A percentile compares a stretch with the other conserved stretches of the same genome.
These are phyloP conservation scores for Pyrus hybrid DNA, from an alignment of 331 rosid species.

Conservation along the genomic window DNA sequence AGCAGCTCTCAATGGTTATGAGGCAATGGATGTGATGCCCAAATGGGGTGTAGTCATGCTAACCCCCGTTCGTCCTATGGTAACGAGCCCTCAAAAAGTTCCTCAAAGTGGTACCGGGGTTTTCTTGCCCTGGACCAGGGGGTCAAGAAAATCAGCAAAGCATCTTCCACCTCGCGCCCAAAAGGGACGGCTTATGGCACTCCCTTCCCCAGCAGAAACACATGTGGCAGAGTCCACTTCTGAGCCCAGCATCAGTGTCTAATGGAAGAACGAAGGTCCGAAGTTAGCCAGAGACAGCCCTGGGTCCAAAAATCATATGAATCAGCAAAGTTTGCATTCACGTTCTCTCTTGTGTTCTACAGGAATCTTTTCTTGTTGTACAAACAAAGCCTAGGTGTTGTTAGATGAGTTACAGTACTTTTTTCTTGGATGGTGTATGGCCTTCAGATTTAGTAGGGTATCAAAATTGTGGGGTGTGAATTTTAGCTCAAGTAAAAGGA, in stretches of 20 bases:
- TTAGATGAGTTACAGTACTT: slow-evolving; percentile 30
- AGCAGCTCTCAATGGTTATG: slow-evolving; percentile 39
- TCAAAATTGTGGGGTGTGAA: slow-evolving; percentile 49
- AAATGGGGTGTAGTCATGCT: slow-evolving; percentile 90
- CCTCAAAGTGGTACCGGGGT: slow-evolving; percentile 85
- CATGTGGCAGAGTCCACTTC: slow-evolving; percentile 43
- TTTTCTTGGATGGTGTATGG: slow-evolving; percentile 16
- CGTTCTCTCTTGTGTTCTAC: slow-evolving; percentile 25
- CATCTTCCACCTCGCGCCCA: slow-evolving; percentile 98
- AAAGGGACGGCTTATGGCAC: slow-evolving; percentile 61
- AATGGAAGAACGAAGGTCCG: slow-evolving; percentile 16
- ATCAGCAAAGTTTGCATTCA: slow-evolving; percentile 25
- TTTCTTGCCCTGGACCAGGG: slow-evolving; percentile 85
- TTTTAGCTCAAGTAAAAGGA: slow-evolving; percentile 26
- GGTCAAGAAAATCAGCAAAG: slow-evolving; percentile 67
- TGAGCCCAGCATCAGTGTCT: slow-evolving; percentile 43
- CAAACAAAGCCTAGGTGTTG: slow-evolving; percentile 44
- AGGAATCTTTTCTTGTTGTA: slow-evolving; percentile 42
- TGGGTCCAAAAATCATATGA: slow-evolving; percentile 19
- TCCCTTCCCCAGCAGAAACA: slow-evolving; percentile 51
- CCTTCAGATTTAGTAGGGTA: slow-evolving; percentile 32
- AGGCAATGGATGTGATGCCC: slow-evolving; percentile 55
- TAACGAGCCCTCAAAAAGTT: slow-evolving; percentile 43
- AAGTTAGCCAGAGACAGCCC: slow-evolving; percentile 30
- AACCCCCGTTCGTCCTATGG: slow-evolving; percentile 62